Percentiles rank a stretch among this genome's conserved stretches.
phyloP scores from a whole-genome alignment of 2,329 filamentous ascomycete genomes.

The Ophiocordyceps australis region DNA sequence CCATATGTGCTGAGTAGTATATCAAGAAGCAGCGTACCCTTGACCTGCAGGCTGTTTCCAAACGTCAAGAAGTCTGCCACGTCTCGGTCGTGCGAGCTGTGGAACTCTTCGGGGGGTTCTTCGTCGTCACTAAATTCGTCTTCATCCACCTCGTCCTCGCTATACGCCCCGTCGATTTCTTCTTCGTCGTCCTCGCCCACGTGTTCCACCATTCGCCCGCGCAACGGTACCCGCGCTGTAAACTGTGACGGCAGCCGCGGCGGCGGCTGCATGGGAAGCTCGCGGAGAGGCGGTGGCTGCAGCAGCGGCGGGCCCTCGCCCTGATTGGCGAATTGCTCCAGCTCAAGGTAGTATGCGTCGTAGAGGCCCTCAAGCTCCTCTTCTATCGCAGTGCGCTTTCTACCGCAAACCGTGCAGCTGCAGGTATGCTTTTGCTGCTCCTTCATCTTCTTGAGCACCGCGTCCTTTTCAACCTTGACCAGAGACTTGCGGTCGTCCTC shows the following conservation, averaged over 20 bases:
- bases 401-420: constrained; percentile 90
- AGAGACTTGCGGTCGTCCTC: constrained; percentile 90
- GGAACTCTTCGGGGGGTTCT: constrained; percentile 50
- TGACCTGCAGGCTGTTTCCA: constrained; percentile 90
- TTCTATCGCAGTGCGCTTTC: constrained; percentile 92
- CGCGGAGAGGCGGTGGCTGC: constrained; percentile 29
- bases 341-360: constrained; percentile 94
- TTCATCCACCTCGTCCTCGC: constrained; percentile 34
- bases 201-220: constrained; percentile 55
- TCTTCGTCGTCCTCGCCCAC: constrained; percentile 36
- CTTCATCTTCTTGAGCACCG: constrained; percentile 97
- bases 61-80: constrained; percentile 90
- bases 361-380: constrained; percentile 95
- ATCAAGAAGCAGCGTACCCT: constrained; percentile 41
- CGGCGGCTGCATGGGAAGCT: constrained; percentile 41
- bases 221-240: constrained; percentile 50
- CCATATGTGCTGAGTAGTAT: constrained; percentile 23
- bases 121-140: constrained; percentile 50
- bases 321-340: constrained; percentile 92
- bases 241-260: constrained; percentile 39
- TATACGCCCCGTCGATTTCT: constrained; percentile 30
- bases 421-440: constrained; percentile 99
- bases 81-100: constrained; percentile 42
- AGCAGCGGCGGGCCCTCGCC: constrained; percentile 43
- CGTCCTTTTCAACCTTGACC: constrained; percentile 97